Conservation (phyloP, 495 filamentous ascomycete genomes). For the Tetracladium marchalianum region DNA sequence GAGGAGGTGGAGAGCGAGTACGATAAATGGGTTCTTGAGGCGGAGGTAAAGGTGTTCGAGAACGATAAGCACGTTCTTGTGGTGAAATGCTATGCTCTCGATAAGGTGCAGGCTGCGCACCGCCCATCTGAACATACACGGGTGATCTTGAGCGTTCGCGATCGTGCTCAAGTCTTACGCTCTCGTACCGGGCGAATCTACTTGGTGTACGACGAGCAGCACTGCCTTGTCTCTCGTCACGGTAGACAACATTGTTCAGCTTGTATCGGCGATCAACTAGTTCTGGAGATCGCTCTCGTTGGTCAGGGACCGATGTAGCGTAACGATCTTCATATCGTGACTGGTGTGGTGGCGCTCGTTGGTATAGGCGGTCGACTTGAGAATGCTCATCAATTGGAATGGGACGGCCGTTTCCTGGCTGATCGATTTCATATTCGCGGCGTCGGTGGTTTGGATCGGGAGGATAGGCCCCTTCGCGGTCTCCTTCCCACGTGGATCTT, state of each 20-base stretch:
- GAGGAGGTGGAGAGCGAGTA: slow-evolving; percentile 6
- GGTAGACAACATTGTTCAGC: slow-evolving; percentile 20
- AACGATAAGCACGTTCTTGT: not conserved
- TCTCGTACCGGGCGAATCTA: slow-evolving; percentile 22
- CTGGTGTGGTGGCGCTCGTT: not conserved
- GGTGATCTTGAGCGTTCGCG: slow-evolving; percentile 23
- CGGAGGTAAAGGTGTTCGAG: slow-evolving; percentile 7
- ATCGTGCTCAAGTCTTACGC: slow-evolving; percentile 19
- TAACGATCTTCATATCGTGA: slow-evolving; percentile 15
- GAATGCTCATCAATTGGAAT: not conserved
- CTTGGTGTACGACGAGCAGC: slow-evolving; percentile 16
- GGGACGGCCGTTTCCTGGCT: not conserved
- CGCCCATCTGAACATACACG: slow-evolving; percentile 20
- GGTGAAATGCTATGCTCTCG: slow-evolving; percentile 4
- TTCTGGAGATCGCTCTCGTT: slow-evolving; percentile 18
- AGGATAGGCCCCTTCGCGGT: slow-evolving; percentile 15
- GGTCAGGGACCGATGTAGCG: slow-evolving; percentile 3
- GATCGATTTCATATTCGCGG: slow-evolving; percentile 4
- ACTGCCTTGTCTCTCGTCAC: slow-evolving; percentile 18
- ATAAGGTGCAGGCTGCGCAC: slow-evolving; percentile 5
- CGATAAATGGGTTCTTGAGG: slow-evolving; percentile 15
- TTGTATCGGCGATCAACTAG: slow-evolving; percentile 22
- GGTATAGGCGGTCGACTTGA: slow-evolving; percentile 3
- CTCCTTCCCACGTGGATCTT: slow-evolving; percentile 24
- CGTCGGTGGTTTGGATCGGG: slow-evolving; percentile 4